Evolutionary conservation across 1,284 basidiomycete genomes (phyloP).

Genomic region (Trichosporon sp.): DNA sequence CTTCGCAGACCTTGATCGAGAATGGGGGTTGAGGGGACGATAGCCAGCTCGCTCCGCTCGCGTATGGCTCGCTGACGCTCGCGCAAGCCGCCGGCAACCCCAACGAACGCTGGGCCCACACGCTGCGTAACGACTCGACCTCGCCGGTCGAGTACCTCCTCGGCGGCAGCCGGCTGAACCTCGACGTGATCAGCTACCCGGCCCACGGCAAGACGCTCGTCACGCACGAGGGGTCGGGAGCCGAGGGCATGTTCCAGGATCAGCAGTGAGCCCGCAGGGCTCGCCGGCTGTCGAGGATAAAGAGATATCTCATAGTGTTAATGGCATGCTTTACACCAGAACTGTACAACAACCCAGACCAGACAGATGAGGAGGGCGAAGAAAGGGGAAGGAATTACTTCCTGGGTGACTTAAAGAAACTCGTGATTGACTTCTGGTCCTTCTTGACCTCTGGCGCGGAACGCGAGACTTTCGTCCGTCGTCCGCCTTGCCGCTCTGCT

Average conservation of each 20-base stretch:
- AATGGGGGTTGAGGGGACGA: too few relatives aligned
- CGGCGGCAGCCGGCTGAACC: conserved; percentile 27
- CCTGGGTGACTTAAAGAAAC: conserved; percentile 45
- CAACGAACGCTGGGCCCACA: conserved; percentile 30
- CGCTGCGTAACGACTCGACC: conserved; percentile 22
- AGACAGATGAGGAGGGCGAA: too few relatives aligned
- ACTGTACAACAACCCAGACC: not conserved
- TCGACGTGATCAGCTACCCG: conserved; percentile 32
- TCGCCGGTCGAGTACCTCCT: conserved; percentile 26
- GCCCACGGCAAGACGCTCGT: conserved; percentile 31
- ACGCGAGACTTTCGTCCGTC: conserved; percentile 45
- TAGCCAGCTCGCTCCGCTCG: not conserved
- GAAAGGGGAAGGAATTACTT: conserved; percentile 20
- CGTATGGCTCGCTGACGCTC: not conserved
- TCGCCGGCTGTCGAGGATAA: too few relatives aligned
- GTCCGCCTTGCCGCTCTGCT: conserved; percentile 34
- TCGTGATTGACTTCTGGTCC: conserved; percentile 48
- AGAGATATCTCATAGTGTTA: not conserved
- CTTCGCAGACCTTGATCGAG: not conserved
- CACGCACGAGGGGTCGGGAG: conserved; percentile 25
- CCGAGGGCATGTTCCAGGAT: conserved; percentile 28
- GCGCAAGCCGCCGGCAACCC: conserved; percentile 24
- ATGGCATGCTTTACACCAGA: not conserved
- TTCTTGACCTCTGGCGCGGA: conserved; percentile 31
- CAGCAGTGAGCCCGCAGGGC: not conserved